These are phyloP conservation scores for Colletotrichum trifolii DNA, from an alignment of 2,329 filamentous ascomycete genomes.

Conservation along the genomic window DNA sequence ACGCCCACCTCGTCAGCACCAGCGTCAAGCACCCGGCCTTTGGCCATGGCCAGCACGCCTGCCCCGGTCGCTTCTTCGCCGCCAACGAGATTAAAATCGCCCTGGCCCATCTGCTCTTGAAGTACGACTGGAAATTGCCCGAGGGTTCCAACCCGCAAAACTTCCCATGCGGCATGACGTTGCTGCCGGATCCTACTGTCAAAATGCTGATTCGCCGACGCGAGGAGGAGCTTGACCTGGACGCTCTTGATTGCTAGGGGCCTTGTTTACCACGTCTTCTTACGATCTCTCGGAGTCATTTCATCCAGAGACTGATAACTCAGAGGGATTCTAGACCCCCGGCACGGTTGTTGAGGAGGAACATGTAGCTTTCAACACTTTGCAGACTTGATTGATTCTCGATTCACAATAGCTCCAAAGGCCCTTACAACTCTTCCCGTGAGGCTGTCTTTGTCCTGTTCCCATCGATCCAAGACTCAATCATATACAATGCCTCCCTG, in stretches of 20 bases:
- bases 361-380: no score
- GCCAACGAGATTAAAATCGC: constrained; percentile 50
- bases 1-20: constrained; percentile 48
- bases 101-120: constrained; percentile 44
- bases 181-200: constrained; percentile 18
- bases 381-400: background rate
- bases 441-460: background rate
- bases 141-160: background rate
- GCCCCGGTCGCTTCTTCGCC: constrained; percentile 52
- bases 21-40: constrained; percentile 45
- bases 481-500: constrained; percentile 1
- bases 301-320: background rate
- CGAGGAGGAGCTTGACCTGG: constrained; percentile 24
- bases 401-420: background rate
- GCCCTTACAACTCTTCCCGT: background rate
- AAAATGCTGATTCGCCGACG: constrained; percentile 14
- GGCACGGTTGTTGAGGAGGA: no score
- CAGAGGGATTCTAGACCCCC: no score
- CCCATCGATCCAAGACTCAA: constrained; percentile 2
- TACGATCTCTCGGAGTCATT: background rate
- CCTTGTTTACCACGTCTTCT: no score
- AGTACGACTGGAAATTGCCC: constrained; percentile 43
- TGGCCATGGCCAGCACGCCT: constrained; percentile 50
- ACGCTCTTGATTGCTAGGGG: constrained; percentile 1
- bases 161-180: constrained; percentile 8